Percentiles rank a stretch among this genome's conserved stretches.
These are phyloP conservation scores for Xylona heveae DNA, from an alignment of 495 filamentous ascomycete species.

Conservation along the genomic window DNA sequence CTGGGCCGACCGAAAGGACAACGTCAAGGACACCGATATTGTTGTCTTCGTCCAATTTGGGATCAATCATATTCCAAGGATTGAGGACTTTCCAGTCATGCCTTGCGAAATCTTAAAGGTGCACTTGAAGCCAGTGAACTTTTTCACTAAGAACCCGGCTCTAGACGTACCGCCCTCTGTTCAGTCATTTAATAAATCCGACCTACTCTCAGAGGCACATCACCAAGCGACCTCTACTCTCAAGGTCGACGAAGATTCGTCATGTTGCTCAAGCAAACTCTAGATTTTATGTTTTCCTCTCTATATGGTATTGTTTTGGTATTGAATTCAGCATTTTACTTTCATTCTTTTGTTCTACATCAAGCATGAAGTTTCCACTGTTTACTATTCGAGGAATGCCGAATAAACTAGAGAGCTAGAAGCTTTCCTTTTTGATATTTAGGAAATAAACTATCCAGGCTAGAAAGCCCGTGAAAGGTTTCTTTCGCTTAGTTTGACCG, in stretches of 20 bases:
- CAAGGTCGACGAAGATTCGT: neutral
- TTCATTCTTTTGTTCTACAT: too few species aligned
- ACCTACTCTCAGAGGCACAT: conserved; percentile 1
- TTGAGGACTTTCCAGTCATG: conserved; percentile 33
- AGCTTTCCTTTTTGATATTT: too few species aligned
- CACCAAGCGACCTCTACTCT: conserved; percentile 1
- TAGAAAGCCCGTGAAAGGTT: too few species aligned
- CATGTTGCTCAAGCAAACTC: conserved; percentile 2
- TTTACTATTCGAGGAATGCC: too few species aligned
- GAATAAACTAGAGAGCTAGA: too few species aligned
- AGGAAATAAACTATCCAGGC: too few species aligned
- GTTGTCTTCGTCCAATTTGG: conserved; percentile 23
- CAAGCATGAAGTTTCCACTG: too few species aligned
- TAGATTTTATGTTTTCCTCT: too few species aligned
- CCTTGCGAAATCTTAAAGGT: conserved; percentile 39
- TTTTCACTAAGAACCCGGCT: conserved; percentile 56
- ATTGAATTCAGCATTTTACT: too few species aligned
- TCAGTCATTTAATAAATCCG: conserved; percentile 22
- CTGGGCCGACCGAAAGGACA: conserved; percentile 19
- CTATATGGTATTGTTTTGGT: too few species aligned
- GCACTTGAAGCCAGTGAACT: conserved; percentile 44
- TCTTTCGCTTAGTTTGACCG: too few species aligned
- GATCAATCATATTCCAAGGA: conserved; percentile 17
- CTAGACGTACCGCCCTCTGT: conserved; percentile 46
- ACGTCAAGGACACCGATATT: conserved; percentile 19